Evolutionary conservation across 75 land plant genomes (phyloP).

Genomic region (Isoetes taiwanensis): DNA sequence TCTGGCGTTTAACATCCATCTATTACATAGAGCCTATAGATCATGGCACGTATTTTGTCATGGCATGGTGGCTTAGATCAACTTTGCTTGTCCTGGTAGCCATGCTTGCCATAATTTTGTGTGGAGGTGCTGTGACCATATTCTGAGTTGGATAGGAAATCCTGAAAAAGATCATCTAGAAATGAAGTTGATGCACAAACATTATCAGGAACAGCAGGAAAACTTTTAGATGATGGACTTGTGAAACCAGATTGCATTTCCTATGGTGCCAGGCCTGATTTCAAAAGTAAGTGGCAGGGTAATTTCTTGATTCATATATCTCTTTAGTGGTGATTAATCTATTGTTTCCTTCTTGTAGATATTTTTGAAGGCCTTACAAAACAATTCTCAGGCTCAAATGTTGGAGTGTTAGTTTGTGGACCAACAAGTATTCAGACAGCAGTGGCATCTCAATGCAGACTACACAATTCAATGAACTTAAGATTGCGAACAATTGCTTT

Average conservation of each 20-base stretch:
- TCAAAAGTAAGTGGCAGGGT: background rate
- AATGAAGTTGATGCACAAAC: background rate
- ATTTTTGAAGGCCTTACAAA: background rate
- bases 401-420: constrained; percentile 13
- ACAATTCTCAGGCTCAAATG: background rate
- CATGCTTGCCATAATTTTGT: constrained; percentile 10
- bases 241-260: background rate
- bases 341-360: background rate
- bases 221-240: background rate
- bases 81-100: constrained; percentile 10
- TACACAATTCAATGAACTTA: background rate
- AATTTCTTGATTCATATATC: background rate
- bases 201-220: background rate
- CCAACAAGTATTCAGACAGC: constrained; percentile 8
- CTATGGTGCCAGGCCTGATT: background rate
- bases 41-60: background rate
- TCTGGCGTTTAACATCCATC: background rate
- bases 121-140: constrained; percentile 15
- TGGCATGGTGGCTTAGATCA: constrained; percentile 10
- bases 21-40: constrained; percentile 2
- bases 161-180: background rate
- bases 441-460: constrained; percentile 10
- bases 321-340: background rate
- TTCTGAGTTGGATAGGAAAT: background rate
- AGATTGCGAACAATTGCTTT: background rate